Percentiles rank a stretch among this genome's conserved stretches.
Conservation (phyloP, 148 eudicot species). For the Fagopyrum esculentum region DNA sequence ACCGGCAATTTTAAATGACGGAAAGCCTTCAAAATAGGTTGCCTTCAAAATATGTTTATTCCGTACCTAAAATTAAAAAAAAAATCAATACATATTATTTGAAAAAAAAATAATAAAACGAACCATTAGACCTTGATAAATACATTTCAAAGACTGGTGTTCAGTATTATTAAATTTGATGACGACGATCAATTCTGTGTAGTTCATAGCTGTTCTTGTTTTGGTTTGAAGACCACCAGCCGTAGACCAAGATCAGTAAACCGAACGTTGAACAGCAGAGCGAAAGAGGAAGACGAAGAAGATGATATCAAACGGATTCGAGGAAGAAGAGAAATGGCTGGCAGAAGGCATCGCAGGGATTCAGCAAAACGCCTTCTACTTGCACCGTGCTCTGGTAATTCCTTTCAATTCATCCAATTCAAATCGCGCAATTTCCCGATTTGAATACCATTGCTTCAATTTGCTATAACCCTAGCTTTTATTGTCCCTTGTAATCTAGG, state of each 20-base stretch:
- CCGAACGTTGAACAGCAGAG: neutral
- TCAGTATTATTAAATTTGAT: neutral
- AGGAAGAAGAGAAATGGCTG: constrained; percentile 98
- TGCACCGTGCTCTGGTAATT: constrained; percentile 86
- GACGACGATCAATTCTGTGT: neutral
- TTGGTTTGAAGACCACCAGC: neutral
- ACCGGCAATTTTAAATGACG: too few relatives aligned
- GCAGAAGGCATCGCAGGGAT: constrained; percentile 93
- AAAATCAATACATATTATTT: too few relatives aligned
- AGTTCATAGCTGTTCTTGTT: constrained; percentile 6
- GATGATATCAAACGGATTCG: constrained; percentile 48
- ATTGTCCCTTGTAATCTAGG: constrained; percentile 30
- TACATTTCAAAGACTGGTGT: neutral
- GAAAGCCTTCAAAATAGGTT: too few relatives aligned
- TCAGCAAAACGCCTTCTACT: constrained; percentile 89
- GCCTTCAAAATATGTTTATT: too few relatives aligned
- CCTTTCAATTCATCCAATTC: constrained; percentile 7
- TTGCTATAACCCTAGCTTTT: constrained; percentile 5
- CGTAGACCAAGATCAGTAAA: constrained; percentile 2
- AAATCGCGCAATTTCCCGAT: constrained; percentile 8
- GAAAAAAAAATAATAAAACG: neutral
- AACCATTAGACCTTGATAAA: too few relatives aligned
- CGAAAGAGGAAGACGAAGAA: constrained; percentile 8
- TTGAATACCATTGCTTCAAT: neutral
- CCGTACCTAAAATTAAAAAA: too few relatives aligned